Percentiles rank a stretch among this genome's conserved stretches.
phyloP scores from a whole-genome alignment of 345 rosid species.

The Acer negundo region DNA sequence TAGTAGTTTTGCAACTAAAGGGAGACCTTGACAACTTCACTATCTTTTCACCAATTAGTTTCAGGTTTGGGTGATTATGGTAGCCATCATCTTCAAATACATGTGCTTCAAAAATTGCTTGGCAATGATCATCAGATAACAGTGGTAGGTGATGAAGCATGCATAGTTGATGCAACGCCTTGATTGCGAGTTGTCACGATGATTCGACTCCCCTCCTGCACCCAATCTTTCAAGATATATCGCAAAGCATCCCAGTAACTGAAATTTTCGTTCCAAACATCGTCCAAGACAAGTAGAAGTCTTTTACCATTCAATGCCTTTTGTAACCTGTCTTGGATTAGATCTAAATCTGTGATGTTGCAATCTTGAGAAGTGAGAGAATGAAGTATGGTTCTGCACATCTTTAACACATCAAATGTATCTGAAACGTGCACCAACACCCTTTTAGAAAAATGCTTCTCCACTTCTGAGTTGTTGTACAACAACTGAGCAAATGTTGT shows the following conservation, averaged over 20 bases:
- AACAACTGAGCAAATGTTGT: slow-evolving; percentile 42
- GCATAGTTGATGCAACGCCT: slow-evolving; percentile 29
- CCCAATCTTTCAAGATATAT: slow-evolving; percentile 28
- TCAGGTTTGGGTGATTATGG: too few relatives aligned
- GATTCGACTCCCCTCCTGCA: slow-evolving; percentile 29
- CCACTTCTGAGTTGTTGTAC: slow-evolving; percentile 28
- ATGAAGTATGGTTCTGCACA: slow-evolving; percentile 33
- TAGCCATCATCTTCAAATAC: too few relatives aligned
- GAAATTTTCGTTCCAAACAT: slow-evolving; percentile 39
- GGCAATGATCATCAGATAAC: too few relatives aligned
- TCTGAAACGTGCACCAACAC: slow-evolving; percentile 45
- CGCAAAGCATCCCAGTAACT: slow-evolving; percentile 31
- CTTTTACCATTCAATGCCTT: slow-evolving; percentile 16
- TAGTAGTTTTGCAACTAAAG: too few relatives aligned
- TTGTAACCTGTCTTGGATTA: slow-evolving; percentile 35
- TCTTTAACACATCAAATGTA: slow-evolving; percentile 37
- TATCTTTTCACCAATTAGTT: too few relatives aligned
- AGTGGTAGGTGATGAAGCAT: neutral
- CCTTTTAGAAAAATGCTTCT: slow-evolving; percentile 20
- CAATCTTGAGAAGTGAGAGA: slow-evolving; percentile 32
- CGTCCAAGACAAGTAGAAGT: slow-evolving; percentile 38
- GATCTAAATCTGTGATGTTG: slow-evolving; percentile 30
- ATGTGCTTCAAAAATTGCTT: too few relatives aligned
- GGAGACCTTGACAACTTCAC: too few relatives aligned
- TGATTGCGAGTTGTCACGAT: slow-evolving; percentile 37